phyloP scores from a whole-genome alignment of 108 stramenopile species.

The Pseudonitzschia multistriata region DNA sequence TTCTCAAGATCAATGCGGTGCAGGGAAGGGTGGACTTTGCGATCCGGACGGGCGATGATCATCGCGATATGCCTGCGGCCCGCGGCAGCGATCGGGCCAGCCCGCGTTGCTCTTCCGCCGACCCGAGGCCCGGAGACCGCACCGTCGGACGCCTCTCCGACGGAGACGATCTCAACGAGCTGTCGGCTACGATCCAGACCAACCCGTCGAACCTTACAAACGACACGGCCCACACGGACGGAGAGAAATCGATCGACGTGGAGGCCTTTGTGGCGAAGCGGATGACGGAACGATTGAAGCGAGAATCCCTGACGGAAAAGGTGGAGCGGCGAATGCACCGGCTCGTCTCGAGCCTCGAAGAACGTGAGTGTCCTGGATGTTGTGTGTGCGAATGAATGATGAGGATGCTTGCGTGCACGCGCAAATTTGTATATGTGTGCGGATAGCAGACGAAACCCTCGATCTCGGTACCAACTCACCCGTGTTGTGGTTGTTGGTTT shows the following conservation, averaged over 20 bases:
- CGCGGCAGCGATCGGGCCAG: not conserved
- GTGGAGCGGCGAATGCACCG: conserved; percentile 26
- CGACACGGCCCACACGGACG: conserved; percentile 4
- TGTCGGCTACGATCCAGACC: not conserved
- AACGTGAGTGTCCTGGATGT: not conserved
- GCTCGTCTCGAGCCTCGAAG: conserved; percentile 35
- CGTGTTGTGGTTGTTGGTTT: not conserved
- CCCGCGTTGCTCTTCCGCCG: too few species aligned
- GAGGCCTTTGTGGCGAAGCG: conserved; percentile 29
- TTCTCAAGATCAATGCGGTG: conserved; percentile 28
- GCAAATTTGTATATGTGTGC: too few species aligned
- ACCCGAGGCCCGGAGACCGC: too few species aligned
- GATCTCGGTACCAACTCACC: not conserved
- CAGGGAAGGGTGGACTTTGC: not conserved
- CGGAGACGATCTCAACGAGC: not conserved
- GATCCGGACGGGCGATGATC: not conserved
- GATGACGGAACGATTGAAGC: conserved; percentile 34
- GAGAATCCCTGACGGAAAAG: conserved; percentile 36
- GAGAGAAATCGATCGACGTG: conserved; percentile 27
- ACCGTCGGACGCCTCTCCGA: not conserved
- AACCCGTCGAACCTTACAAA: conserved; percentile 22
- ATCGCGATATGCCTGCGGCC: not conserved
- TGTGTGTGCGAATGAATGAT: conserved; percentile 6
- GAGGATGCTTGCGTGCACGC: too few species aligned
- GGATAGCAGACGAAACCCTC: too few species aligned